Evolutionary conservation across 192 early-diverging fungal species (phyloP).

Genomic region (Gigaspora rosea): DNA sequence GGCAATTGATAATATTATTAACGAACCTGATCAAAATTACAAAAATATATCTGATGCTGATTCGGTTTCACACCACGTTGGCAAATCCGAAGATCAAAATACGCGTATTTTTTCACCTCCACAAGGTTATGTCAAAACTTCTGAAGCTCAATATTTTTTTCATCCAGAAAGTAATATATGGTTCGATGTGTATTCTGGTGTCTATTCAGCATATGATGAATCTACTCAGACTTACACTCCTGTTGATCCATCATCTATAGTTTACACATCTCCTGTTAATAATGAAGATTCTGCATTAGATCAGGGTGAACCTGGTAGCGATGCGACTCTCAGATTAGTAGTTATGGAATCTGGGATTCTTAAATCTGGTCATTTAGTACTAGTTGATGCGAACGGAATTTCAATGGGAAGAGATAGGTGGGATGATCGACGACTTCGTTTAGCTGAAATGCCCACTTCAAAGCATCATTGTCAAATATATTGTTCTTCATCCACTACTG

Average conservation of each 20-base stretch:
- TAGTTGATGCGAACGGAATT: slow-evolving; percentile 52
- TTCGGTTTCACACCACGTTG: no score
- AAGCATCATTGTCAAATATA: slow-evolving; percentile 64
- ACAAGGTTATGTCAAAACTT: slow-evolving; percentile 12
- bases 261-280: not conserved
- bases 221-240: slow-evolving; percentile 50
- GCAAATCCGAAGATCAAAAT: not conserved
- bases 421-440: slow-evolving; percentile 49
- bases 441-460: slow-evolving; percentile 61
- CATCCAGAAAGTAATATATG: slow-evolving; percentile 49
- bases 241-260: slow-evolving; percentile 27
- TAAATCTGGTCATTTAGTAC: slow-evolving; percentile 42
- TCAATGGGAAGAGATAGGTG: slow-evolving; percentile 62
- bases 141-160: slow-evolving; percentile 52
- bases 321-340: slow-evolving; percentile 51
- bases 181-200: slow-evolving; percentile 49
- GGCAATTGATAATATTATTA: not conserved
- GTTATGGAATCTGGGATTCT: slow-evolving; percentile 52
- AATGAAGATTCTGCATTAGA: slow-evolving; percentile 24
- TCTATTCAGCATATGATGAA: slow-evolving; percentile 52
- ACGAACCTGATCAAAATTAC: not conserved
- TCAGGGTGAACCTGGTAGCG: slow-evolving; percentile 37
- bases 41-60: not conserved
- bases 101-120: not conserved
- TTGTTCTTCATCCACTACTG: slow-evolving; percentile 22